Base-by-base conservation (phyloP, 2,329 filamentous ascomycete genomes). In the Botrytis sinoallii region DNA sequence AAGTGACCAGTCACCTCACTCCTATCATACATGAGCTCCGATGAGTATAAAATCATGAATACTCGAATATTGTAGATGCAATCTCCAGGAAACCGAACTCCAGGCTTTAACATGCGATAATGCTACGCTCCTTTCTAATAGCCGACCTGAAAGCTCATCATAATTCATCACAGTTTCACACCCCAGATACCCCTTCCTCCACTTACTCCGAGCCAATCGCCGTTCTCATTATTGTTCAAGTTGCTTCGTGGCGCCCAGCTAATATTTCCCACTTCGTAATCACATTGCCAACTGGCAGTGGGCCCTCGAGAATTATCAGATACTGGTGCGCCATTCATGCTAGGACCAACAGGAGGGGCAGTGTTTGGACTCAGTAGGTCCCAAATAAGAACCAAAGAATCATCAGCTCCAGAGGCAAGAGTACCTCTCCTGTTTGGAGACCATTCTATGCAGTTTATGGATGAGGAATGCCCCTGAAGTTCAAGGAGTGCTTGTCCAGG, bases 381-480 rank as follows among this genome's bases (percentile, higher is more conserved):
- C 96, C 96, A 99, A 25, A 98, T 87, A 46, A 98, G 86, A 2
- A 98, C 95, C 77, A 96, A 89, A 76, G 91, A 95, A 82, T 99
- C 96, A 79, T 99, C 96, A 9, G 88, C 96, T 48, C 96, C 96
- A 0, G 94, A 97, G 25, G 95, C 95, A 29, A 99, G 88, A 77
- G 95, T 92, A 38, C 96, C 96, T 79, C 96, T 88, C 74, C 95
- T 89, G 72, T 90, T 89, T 0, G 94, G 95, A 14, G 94, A 97
- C 96, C 96, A 99, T 84, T 99, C 96, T 74, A 98, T 92, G 79
- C 93, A 96, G 83, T 97, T 98, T 73, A 99, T 88, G 12, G 93
- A 84, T 7, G 93, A 92, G 35, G 90, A 89, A 81, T 99, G 95
- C 35, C 96, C 96, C 66, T 93, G 93, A 55, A 99, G 90, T 82